phyloP scores from a whole-genome alignment of 306 rosid species.

The Inga leiocalycina region DNA sequence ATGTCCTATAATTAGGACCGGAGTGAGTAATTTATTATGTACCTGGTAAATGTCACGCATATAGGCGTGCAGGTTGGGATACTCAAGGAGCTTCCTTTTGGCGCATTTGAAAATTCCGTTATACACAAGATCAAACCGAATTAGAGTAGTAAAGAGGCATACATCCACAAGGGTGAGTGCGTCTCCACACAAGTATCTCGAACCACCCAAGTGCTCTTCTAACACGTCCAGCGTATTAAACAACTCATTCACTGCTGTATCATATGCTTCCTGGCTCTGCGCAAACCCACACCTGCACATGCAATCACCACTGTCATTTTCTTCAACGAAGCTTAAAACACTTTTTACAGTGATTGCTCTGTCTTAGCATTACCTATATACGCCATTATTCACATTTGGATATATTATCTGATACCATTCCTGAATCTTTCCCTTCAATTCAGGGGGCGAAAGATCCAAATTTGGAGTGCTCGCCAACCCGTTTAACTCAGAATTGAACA shows the following conservation, averaged over 20 bases:
- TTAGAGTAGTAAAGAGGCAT: slow-evolving; percentile 76
- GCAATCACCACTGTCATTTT: neutral
- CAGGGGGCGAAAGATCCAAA: slow-evolving; percentile 69
- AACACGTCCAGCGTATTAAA: slow-evolving; percentile 62
- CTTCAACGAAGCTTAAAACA: neutral
- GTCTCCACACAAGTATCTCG: slow-evolving; percentile 66
- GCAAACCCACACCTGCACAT: slow-evolving; percentile 84
- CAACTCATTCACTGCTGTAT: slow-evolving; percentile 63
- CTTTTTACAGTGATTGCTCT: neutral
- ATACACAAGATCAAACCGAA: slow-evolving; percentile 74
- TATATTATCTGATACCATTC: slow-evolving; percentile 80
- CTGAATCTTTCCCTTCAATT: slow-evolving; percentile 62
- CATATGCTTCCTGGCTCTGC: slow-evolving; percentile 87
- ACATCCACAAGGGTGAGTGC: slow-evolving; percentile 68
- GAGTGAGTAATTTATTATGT: neutral
- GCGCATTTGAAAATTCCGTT: slow-evolving; percentile 83
- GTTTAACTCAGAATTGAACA: slow-evolving; percentile 74
- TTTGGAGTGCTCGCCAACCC: slow-evolving; percentile 60
- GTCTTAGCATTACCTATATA: slow-evolving; percentile 59
- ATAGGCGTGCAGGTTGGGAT: slow-evolving; percentile 69
- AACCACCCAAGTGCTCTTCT: slow-evolving; percentile 60
- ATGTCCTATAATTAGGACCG: no score
- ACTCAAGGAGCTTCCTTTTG: slow-evolving; percentile 76
- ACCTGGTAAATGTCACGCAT: slow-evolving; percentile 84
- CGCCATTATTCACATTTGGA: slow-evolving; percentile 88